phyloP scores from a whole-genome alignment of 768 basidiomycete species.

The Pholiota conissans region DNA sequence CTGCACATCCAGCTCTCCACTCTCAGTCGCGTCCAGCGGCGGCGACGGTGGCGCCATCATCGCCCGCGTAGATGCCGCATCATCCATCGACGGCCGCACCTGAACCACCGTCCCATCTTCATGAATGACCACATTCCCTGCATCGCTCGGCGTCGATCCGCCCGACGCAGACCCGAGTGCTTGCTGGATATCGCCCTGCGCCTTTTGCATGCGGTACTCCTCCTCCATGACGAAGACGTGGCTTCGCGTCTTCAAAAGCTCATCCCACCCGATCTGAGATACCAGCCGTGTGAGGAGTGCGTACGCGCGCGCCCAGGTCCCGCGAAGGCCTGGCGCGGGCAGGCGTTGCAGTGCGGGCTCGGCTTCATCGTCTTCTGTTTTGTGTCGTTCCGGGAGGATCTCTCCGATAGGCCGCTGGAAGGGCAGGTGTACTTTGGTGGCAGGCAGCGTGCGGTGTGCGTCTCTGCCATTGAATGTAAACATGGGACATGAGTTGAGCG shows the following conservation, averaged over 20 bases:
- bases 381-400: conserved; percentile 83
- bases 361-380: conserved; percentile 87
- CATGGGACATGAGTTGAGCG: conserved; percentile 99
- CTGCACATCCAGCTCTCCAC: conserved; percentile 24
- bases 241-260: conserved; percentile 92
- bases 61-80: conserved; percentile 70
- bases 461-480: conserved; percentile 99
- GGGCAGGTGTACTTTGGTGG: conserved; percentile 83
- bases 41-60: conserved; percentile 47
- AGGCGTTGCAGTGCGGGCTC: conserved; percentile 93
- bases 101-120: conserved; percentile 65
- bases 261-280: conserved; percentile 97
- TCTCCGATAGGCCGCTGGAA: conserved; percentile 84
- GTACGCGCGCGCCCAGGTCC: conserved; percentile 96
- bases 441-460: conserved; percentile 79
- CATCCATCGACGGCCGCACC: conserved; percentile 42
- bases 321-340: conserved; percentile 90
- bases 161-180: conserved; percentile 18
- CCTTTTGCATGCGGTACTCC: conserved; percentile 97
- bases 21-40: conserved; percentile 20
- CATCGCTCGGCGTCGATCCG: conserved; percentile 28
- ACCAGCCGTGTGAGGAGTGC: conserved; percentile 88
- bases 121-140: conserved; percentile 48
- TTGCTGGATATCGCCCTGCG: conserved; percentile 64
- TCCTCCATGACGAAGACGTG: conserved; percentile 99